Evolutionary conservation across 2,329 filamentous ascomycete genomes (phyloP).

Genomic region (Cercospora canescens): DNA sequence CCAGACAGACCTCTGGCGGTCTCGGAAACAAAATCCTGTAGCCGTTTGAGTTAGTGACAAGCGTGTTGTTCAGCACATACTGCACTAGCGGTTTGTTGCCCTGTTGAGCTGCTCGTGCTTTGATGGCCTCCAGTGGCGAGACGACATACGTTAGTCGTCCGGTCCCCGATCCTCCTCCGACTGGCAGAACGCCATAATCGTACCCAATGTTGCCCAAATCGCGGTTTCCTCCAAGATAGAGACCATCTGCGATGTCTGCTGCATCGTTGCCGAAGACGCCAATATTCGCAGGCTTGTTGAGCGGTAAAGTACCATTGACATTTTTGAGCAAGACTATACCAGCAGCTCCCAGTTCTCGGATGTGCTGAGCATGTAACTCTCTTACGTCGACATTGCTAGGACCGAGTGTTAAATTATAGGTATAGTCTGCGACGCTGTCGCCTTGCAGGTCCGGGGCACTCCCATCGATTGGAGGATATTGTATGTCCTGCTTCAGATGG

Average conservation of each 20-base stretch:
- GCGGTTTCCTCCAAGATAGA: conserved; percentile 33
- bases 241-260: conserved; percentile 51
- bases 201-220: conserved; percentile 31
- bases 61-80: conserved; percentile 43
- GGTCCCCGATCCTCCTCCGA: conserved; percentile 45
- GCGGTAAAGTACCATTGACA: conserved; percentile 48
- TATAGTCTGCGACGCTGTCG: conserved; percentile 16
- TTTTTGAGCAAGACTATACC: conserved; percentile 53
- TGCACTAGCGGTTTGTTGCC: conserved; percentile 46
- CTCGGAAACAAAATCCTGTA: conserved; percentile 44
- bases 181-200: conserved; percentile 46
- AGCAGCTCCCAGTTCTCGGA: conserved; percentile 43
- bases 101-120: conserved; percentile 28
- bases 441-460: conserved; percentile 24
- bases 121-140: conserved; percentile 45
- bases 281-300: conserved; percentile 53
- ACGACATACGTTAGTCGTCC: conserved; percentile 42
- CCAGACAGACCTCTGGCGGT: conserved; percentile 52
- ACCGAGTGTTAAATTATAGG: conserved; percentile 36
- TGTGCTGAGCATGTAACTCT: conserved; percentile 36
- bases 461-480: conserved; percentile 41
- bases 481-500: conserved; percentile 55
- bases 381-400: conserved; percentile 40
- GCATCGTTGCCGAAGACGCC: conserved; percentile 54
- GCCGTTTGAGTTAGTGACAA: conserved; percentile 34